phyloP scores from a whole-genome alignment of 2,329 filamentous ascomycete genomes.

The Penicillium sp. region DNA sequence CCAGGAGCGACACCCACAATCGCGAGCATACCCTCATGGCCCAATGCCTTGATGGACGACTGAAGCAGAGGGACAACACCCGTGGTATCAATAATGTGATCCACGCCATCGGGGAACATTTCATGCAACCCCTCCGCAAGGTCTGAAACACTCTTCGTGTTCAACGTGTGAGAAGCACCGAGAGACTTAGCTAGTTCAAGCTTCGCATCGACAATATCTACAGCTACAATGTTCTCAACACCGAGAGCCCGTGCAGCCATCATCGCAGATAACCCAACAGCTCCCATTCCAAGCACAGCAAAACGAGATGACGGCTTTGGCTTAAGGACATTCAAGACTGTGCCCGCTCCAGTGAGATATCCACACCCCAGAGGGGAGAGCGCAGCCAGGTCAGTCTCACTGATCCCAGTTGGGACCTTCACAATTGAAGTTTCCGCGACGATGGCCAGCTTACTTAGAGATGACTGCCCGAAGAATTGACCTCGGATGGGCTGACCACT shows the following conservation, averaged over 20 bases:
- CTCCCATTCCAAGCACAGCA: slow-evolving; percentile 33
- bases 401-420: slow-evolving; percentile 11
- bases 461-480: slow-evolving; percentile 35
- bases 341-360: slow-evolving; percentile 35
- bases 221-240: slow-evolving; percentile 40
- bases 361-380: slow-evolving; percentile 30
- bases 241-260: slow-evolving; percentile 23
- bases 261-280: slow-evolving; percentile 22
- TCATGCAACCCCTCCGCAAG: slow-evolving; percentile 30
- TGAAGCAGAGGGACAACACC: slow-evolving; percentile 1
- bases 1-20: slow-evolving; percentile 35
- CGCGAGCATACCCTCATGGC: slow-evolving; percentile 31
- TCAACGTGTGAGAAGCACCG: slow-evolving; percentile 47
- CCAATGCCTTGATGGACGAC: slow-evolving; percentile 19
- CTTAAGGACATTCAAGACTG: slow-evolving; percentile 30
- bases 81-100: slow-evolving; percentile 4
- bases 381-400: slow-evolving; percentile 17
- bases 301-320: slow-evolving; percentile 21
- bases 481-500: background rate
- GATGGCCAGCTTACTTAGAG: slow-evolving; percentile 32
- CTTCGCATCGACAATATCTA: slow-evolving; percentile 46
- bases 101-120: slow-evolving; percentile 27
- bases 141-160: slow-evolving; percentile 29
- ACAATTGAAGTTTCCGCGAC: slow-evolving; percentile 31
- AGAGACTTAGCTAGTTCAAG: slow-evolving; percentile 46